Evolutionary conservation across 2,329 filamentous ascomycete species (phyloP), one percentile per base, ranked within the genome.

Genomic region (Cercospora citrullina): DNA sequence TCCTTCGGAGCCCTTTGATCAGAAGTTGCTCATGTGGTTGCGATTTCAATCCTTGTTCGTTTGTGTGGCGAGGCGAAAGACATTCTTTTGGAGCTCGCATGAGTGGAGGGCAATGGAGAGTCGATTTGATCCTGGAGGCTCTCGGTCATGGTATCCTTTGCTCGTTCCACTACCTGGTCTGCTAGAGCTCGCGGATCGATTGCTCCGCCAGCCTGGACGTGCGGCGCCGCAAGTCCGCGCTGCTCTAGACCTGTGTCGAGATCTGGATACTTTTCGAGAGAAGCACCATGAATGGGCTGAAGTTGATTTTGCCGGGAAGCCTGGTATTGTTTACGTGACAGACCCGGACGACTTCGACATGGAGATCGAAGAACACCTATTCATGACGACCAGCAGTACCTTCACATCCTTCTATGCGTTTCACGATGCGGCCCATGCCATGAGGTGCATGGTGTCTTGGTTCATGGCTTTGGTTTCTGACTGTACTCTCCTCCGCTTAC

Each of bases 311-410:
- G 66, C 61, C 10, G 66, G 66, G 16, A 31, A 39, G 23, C 66
- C 66, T 5, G 59, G 53, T 18, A 60, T 21, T 14, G 63, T 60
- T 18, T 63, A 60, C 31, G 63, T 65, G 4, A 66, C 67, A 14
- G 53, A 69, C 36, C 36, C 45, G 6, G 67, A 66, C 23, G 55
- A 39, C 26, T 67, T 69, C 23, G 64, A 67, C 45, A 60, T 64
- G 39, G 65, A 66, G 26, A 65, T 71, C 18, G 69, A 71, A 23
- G 67, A 69, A 36, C 65, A 67, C 58, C 64, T 63, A 8, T 70
- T 70, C 60, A 69, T 68, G 36, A 64, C 53, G 16, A 64, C 63
- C 4, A 66, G 67, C 33, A 64, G 51, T n/a, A 64, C 64, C 36
- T 69, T 66, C 61, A 60, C 60, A 16, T 67, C 63, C 3, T 70